phyloP scores from a whole-genome alignment of 2,329 filamentous ascomycete species.

The Tolypocladium amazonense region DNA sequence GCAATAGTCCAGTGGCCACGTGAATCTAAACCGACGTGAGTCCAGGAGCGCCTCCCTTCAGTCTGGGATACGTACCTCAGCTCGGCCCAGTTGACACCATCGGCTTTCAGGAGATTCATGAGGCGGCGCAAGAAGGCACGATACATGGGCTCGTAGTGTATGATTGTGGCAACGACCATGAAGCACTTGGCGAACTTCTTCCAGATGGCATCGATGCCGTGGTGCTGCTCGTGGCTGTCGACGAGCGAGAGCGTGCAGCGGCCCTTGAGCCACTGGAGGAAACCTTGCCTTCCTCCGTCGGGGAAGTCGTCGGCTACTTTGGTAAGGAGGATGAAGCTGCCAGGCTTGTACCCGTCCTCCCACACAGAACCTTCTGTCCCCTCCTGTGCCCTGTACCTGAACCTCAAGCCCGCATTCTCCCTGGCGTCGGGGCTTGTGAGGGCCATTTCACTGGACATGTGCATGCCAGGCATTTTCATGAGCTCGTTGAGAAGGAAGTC shows the following conservation, averaged over 20 bases:
- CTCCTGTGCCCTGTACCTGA: constrained; percentile 45
- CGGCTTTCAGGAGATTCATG: constrained; percentile 60
- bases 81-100: constrained; percentile 80
- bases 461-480: constrained; percentile 62
- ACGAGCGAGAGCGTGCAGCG: constrained; percentile 61
- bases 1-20: constrained; percentile 63
- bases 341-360: constrained; percentile 49
- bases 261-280: constrained; percentile 65
- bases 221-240: constrained; percentile 70
- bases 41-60: not conserved
- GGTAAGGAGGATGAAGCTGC: constrained; percentile 45
- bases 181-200: constrained; percentile 70
- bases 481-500: constrained; percentile 67
- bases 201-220: constrained; percentile 79
- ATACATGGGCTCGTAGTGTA: constrained; percentile 88
- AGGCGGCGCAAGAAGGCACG: constrained; percentile 63
- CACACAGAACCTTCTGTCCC: constrained; percentile 48
- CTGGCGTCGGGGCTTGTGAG: constrained; percentile 44
- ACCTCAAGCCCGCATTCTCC: constrained; percentile 45
- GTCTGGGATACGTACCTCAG: constrained; percentile 35
- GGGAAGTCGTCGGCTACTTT: constrained; percentile 67
- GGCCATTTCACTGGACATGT: constrained; percentile 51
- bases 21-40: constrained; percentile 35
- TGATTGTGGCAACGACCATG: constrained; percentile 57
- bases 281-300: constrained; percentile 57